phyloP scores from a whole-genome alignment of 2,329 filamentous ascomycete genomes.

The Leptographium flavum region DNA sequence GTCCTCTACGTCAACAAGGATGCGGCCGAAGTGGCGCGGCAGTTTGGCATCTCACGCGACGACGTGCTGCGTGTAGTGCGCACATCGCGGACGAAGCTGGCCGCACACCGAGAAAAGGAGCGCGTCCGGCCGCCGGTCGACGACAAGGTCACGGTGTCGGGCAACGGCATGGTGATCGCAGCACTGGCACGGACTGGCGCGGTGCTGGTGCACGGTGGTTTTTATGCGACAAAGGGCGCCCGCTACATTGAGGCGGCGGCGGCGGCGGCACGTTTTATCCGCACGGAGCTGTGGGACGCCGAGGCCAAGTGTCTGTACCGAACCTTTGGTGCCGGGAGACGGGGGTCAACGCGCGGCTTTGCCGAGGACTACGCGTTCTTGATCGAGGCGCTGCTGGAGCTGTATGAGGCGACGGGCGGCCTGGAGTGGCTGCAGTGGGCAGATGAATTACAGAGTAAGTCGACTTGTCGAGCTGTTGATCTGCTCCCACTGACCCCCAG shows the following conservation, averaged over 20 bases:
- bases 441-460: conserved; percentile 58
- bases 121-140: conserved; percentile 67
- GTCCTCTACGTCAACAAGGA: conserved; percentile 62
- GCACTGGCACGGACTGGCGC: conserved; percentile 64
- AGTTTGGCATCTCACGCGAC: conserved; percentile 57
- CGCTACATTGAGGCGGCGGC: conserved; percentile 52
- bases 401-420: conserved; percentile 70
- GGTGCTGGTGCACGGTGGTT: conserved; percentile 37
- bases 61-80: conserved; percentile 56
- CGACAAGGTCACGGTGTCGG: conserved; percentile 74
- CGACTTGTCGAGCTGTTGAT: background rate
- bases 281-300: conserved; percentile 56
- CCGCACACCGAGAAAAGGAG: conserved; percentile 56
- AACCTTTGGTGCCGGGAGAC: conserved; percentile 52
- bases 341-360: conserved; percentile 57
- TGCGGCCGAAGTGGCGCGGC: conserved; percentile 52
- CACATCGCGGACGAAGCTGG: conserved; percentile 52
- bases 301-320: conserved; percentile 51
- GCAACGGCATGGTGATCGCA: conserved; percentile 80
- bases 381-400: conserved; percentile 65
- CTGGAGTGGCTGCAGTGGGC: conserved; percentile 67
- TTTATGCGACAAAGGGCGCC: conserved; percentile 41
- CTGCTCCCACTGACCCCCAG: conserved; percentile 22
- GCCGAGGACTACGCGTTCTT: conserved; percentile 93
- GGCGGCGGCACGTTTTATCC: conserved; percentile 59